A percentile compares a stretch with the other conserved stretches of the same genome.
phyloP scores from a whole-genome alignment of 805 yeast species.

The Starmerella stellata region DNA sequence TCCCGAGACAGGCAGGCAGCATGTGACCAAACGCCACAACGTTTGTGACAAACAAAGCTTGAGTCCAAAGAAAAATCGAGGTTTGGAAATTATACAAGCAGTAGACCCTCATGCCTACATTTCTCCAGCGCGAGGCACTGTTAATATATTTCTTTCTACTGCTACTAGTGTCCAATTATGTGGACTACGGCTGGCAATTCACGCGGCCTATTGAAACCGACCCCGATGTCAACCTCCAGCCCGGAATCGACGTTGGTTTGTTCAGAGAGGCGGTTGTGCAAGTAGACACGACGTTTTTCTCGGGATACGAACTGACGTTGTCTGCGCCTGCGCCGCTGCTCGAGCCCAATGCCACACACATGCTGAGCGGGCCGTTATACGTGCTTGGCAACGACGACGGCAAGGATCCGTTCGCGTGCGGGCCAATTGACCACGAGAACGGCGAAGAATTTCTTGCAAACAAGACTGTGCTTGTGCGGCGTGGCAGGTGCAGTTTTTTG shows the following conservation, averaged over 20 bases:
- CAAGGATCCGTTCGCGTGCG: slow-evolving; percentile 5
- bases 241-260: neutral
- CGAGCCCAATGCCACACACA: neutral
- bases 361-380: neutral
- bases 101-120: too few species aligned
- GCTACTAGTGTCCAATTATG: slow-evolving; percentile 4
- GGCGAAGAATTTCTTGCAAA: slow-evolving; percentile 1
- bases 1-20: too few species aligned
- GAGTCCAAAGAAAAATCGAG: too few species aligned
- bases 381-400: neutral
- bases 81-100: too few species aligned
- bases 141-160: neutral
- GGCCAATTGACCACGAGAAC: slow-evolving; percentile 14
- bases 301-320: neutral
- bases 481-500: slow-evolving; percentile 43
- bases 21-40: too few species aligned
- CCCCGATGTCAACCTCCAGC: neutral
- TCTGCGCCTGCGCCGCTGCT: slow-evolving; percentile 1
- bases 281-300: neutral
- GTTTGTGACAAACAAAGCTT: too few species aligned
- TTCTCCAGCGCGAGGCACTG: neutral
- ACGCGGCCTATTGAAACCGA: slow-evolving; percentile 1
- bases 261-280: neutral
- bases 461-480: slow-evolving; percentile 23
- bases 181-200: slow-evolving; percentile 3